Conservation (phyloP, 108 stramenopile genomes). For the Thalassiosira profunda region DNA sequence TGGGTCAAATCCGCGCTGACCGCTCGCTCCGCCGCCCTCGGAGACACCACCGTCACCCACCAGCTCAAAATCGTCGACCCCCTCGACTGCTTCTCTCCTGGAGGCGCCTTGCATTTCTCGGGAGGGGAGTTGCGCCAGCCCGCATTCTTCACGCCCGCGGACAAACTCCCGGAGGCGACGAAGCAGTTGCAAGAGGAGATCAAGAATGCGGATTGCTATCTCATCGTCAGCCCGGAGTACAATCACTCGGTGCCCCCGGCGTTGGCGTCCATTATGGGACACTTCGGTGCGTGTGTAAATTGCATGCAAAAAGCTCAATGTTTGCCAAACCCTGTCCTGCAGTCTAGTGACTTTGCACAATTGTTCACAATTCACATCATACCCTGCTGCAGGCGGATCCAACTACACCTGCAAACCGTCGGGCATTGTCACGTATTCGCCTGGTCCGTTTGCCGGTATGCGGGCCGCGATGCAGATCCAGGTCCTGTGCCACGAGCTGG, state of each 20-base stretch:
- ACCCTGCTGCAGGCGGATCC: no score
- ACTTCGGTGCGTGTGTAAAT: no score
- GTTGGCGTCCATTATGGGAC: conserved; percentile 59
- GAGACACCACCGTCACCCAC: conserved; percentile 52
- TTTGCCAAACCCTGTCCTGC: no score
- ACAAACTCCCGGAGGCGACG: conserved; percentile 43
- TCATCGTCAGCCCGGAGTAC: conserved; percentile 69
- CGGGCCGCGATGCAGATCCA: conserved; percentile 63
- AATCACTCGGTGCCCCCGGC: conserved; percentile 69
- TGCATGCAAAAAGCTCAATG: no score
- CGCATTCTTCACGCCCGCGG: conserved; percentile 46
- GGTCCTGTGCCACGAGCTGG: conserved; percentile 65
- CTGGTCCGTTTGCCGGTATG: conserved; percentile 60
- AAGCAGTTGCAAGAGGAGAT: conserved; percentile 50
- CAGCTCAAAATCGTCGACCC: conserved; percentile 64
- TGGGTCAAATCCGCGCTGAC: conserved; percentile 57
- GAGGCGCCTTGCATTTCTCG: conserved; percentile 55
- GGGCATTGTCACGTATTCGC: conserved; percentile 68
- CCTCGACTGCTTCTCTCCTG: conserved; percentile 54
- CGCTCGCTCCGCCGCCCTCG: conserved; percentile 40
- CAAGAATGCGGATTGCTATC: conserved; percentile 66
- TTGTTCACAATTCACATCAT: no score
- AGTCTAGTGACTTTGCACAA: no score
- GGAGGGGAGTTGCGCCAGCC: conserved; percentile 53
- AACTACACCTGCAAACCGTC: conserved; percentile 61